Evolutionary conservation across 371 early-diverging fungal species (phyloP).

Genomic region (Lichtheimia ornata): DNA sequence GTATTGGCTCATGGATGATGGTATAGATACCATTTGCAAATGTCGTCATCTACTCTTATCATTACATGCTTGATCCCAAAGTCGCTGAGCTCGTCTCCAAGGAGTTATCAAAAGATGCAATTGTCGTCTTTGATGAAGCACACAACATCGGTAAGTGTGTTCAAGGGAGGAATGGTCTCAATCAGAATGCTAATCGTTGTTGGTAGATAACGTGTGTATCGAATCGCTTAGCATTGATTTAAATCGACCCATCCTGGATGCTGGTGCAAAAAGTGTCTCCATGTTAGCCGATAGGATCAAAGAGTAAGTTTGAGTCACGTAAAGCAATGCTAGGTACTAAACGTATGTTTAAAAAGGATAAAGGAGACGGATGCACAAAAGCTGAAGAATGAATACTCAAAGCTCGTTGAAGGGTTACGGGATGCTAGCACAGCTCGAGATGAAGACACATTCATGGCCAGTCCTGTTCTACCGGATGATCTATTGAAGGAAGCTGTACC

Average conservation of each 20-base stretch:
- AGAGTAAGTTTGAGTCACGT: conserved; percentile 40
- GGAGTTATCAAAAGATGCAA: conserved; percentile 92
- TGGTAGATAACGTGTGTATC: conserved; percentile 95
- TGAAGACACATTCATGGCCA: conserved; percentile 77
- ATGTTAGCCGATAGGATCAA: conserved; percentile 74
- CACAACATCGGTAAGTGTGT: conserved; percentile 94
- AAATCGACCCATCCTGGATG: conserved; percentile 88
- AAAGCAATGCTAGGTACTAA: background rate
- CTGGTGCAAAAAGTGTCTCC: conserved; percentile 79
- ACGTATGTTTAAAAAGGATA: conserved; percentile 46
- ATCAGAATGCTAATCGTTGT: background rate
- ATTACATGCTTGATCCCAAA: conserved; percentile 99
- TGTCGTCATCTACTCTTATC: conserved; percentile 99
- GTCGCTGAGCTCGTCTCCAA: conserved; percentile 96
- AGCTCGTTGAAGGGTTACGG: conserved; percentile 86
- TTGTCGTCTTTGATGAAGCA: conserved; percentile 99
- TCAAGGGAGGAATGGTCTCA: background rate
- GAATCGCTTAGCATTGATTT: conserved; percentile 97
- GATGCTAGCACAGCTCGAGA: conserved; percentile 74
- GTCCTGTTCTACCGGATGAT: conserved; percentile 91
- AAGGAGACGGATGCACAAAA: conserved; percentile 87
- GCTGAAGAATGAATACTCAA: conserved; percentile 85
- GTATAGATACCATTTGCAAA: conserved; percentile 85
- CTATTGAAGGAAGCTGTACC: conserved; percentile 94
- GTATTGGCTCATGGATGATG: too few species aligned